phyloP scores from a whole-genome alignment of 1,284 basidiomycete species.

The Tylopilus sp. region DNA sequence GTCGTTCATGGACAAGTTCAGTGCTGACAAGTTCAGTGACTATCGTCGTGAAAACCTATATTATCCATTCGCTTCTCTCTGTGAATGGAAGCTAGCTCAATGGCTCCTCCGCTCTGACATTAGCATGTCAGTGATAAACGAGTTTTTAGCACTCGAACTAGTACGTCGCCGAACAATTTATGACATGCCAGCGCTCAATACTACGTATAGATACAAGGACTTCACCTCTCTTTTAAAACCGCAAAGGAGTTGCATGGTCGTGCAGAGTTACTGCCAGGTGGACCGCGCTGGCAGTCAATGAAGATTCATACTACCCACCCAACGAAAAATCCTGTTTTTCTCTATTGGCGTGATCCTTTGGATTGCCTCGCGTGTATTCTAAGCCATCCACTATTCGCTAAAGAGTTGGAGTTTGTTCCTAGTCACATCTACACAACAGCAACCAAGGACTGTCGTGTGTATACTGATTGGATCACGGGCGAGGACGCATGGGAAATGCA shows the following conservation, averaged over 20 bases:
- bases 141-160: too few relatives aligned
- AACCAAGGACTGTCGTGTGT: not conserved
- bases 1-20: too few relatives aligned
- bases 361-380: not conserved
- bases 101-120: too few relatives aligned
- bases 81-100: too few relatives aligned
- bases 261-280: not conserved
- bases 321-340: not conserved
- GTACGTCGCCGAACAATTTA: conserved; percentile 44
- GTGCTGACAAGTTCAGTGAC: too few relatives aligned
- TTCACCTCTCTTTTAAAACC: not conserved
- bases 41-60: too few relatives aligned
- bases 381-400: not conserved
- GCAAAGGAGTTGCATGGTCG: not conserved
- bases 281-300: not conserved
- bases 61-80: too few relatives aligned
- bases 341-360: not conserved
- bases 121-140: too few relatives aligned
- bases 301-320: not conserved
- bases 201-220: not conserved
- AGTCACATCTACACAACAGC: not conserved
- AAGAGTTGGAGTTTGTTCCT: not conserved
- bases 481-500: not conserved
- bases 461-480: not conserved
- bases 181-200: conserved; percentile 54